A percentile compares a stretch with the other conserved stretches of the same genome.
Conservation (phyloP, 371 early-diverging fungal genomes). For the Mortierella sp. region DNA sequence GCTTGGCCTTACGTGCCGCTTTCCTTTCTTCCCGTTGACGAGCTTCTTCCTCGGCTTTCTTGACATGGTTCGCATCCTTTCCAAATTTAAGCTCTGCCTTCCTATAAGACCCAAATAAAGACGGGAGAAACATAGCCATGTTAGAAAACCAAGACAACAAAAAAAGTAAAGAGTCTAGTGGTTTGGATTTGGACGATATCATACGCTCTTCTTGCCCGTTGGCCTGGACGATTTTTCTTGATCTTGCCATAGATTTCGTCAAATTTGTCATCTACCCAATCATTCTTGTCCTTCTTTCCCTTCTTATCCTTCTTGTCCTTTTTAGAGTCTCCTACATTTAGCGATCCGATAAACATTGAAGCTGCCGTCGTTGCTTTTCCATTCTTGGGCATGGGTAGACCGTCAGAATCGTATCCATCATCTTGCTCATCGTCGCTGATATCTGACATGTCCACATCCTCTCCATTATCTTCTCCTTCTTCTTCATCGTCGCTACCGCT, state of each 20-base stretch:
- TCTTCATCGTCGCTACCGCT: constrained; percentile 7
- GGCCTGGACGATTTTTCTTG: constrained; percentile 63
- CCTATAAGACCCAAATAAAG: constrained; percentile 10
- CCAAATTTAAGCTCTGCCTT: constrained; percentile 62
- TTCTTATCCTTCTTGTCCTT: constrained; percentile 56
- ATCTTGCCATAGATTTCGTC: constrained; percentile 58
- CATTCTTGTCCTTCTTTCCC: constrained; percentile 57
- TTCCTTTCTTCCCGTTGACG: constrained; percentile 60
- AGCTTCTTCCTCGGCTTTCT: constrained; percentile 69
- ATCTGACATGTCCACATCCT: constrained; percentile 35
- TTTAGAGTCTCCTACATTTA: constrained; percentile 42
- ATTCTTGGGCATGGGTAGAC: constrained; percentile 41
- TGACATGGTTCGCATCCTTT: constrained; percentile 74
- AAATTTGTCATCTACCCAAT: constrained; percentile 59
- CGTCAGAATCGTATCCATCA: constrained; percentile 56
- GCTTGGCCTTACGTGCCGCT: constrained; percentile 55
- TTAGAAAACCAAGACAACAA: constrained; percentile 8
- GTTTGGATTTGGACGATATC: constrained; percentile 10
- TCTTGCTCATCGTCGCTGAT: constrained; percentile 35
- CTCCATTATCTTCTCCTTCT: constrained; percentile 9
- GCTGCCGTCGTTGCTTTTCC: constrained; percentile 23
- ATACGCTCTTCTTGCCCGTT: constrained; percentile 59
- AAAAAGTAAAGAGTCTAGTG: neutral
- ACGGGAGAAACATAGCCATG: neutral
- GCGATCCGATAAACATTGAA: constrained; percentile 53